Evolutionary conservation across 2,329 filamentous ascomycete genomes (phyloP), one percentile per base, ranked within the genome.

Genomic region (Plectosphaerella plurivora): DNA sequence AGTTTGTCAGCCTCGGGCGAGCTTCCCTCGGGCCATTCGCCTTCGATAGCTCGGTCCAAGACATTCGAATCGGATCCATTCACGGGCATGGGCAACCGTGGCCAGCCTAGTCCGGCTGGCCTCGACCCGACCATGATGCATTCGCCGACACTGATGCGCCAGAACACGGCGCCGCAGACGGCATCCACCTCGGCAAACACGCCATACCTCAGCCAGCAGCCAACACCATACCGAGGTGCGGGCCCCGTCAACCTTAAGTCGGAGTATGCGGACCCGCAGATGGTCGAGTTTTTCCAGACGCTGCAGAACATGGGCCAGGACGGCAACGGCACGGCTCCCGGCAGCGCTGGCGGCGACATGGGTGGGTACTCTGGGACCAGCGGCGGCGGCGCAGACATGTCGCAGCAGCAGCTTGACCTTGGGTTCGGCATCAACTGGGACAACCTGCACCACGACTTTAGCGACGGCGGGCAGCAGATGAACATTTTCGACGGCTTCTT

Each of bases 401-500:
- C 78, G 37, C 68, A 80, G 59, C 64, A 73, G 57, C 75, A 80
- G 67, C 74, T 85, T 60, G 84, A 88, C 57, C 74, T 89, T 45
- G 84, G 84, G 0, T 84, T 86, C 57, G 85, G 85, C 52, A 75
- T 89, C 45, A 84, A 84, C 35, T 84, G 82, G 79, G 76, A 83
- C 54, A 74, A 77, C 12, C 73, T 84, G 63, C 76, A 83, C 60
- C 83, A 87, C 59, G 85, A 87, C 60, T 86, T 78, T 53, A 75
- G 75, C 53, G 79, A 84, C 46, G 75, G 75, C 49, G 41, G 41
- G 41, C 74, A 81, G 63, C 77, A 83, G 65, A 76, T 88, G 62
- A 81, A 88, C 53, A 78, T 86, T 0, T 89, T 90, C 67, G 86
- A 89, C 62, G 83, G 83, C 0, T 89, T 89, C 64, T 88, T 88